These are phyloP conservation scores for Roridomyces roridus DNA, from an alignment of 768 basidiomycete genomes.

Conservation along the genomic window DNA sequence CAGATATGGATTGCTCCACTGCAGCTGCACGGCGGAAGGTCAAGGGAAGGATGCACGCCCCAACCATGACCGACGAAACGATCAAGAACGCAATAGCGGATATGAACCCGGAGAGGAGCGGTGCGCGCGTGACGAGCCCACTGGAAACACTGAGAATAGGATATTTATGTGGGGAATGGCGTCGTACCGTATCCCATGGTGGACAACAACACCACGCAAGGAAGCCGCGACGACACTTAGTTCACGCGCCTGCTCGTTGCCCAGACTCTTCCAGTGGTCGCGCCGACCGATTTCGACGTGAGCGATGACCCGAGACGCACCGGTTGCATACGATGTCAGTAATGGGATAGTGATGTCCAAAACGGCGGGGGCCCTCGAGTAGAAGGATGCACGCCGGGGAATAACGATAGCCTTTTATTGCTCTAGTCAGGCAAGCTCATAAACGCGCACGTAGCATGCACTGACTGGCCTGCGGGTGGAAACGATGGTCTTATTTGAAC, in stretches of 20 bases:
- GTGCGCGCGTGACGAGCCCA: constrained; percentile 74
- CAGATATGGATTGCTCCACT: constrained; percentile 10
- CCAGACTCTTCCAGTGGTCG: constrained; percentile 76
- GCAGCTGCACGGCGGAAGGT: constrained; percentile 32
- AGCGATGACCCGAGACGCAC: constrained; percentile 57
- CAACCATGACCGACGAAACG: constrained; percentile 53
- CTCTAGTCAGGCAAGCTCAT: constrained; percentile 11
- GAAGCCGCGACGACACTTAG: constrained; percentile 68
- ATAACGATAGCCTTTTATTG: constrained; percentile 70
- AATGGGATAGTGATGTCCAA: constrained; percentile 61
- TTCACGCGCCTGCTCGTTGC: constrained; percentile 75
- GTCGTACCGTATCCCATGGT: constrained; percentile 72
- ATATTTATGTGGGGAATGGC: neutral
- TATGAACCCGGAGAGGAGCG: constrained; percentile 57
- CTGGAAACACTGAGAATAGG: constrained; percentile 40
- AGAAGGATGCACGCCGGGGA: constrained; percentile 46
- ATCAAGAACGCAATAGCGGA: constrained; percentile 53
- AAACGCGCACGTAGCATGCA: constrained; percentile 14
- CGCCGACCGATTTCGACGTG: constrained; percentile 73
- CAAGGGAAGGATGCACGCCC: constrained; percentile 57
- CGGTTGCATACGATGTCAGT: constrained; percentile 57
- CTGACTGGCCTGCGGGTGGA: constrained; percentile 71
- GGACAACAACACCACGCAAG: constrained; percentile 66
- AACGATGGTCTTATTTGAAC: constrained; percentile 67
- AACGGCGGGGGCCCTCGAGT: constrained; percentile 46